Evolutionary conservation across 208 protist genomes (phyloP), one percentile per base, ranked within the genome.

Genomic region (Naegleria fowleri): DNA sequence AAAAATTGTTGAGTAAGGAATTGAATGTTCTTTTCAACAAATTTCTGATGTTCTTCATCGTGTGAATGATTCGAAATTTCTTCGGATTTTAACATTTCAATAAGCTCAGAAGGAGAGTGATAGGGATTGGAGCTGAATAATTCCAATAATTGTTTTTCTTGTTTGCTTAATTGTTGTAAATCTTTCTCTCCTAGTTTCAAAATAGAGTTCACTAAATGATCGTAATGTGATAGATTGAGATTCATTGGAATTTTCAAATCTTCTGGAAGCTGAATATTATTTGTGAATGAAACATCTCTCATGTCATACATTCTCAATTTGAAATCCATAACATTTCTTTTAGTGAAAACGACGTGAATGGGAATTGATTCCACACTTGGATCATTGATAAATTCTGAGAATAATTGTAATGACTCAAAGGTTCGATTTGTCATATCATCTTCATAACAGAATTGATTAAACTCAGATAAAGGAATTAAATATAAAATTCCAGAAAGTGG

Each of bases 271-370:
- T 48, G 5, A 67, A 19, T 15, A 1, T 67, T 29, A 3, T 15
- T 67, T 4, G 11, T 22, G 55, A 67, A 67, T 67, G 55, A 13
- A 29, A 67, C 55, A 29, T 67, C 11, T 15, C 19, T 67, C 55
- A 67, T 29, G 22, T 67, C 55, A 29, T 67, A 67, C 22, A 83
- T 93, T 43, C 85, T 52, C 5, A 97, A 93, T 91, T 97, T 97
- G 52, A 95, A 84, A 55, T 90, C 84, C 86, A 97, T 97, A 0
- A 97, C 90, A 92, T 97, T 95, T 25, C 55, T 94, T 91, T 97
- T 97, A 92, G 97, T 97, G 25, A 97, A 90, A 91, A 97, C 96
- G 29, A 97, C 90, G 51, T 97, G 95, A 29, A 67, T 29, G 11
- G 55, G 55, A 22, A 67, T 4, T 22, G 55, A 67, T 67, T 29